Percentiles rank a stretch among this genome's conserved stretches.
These are phyloP conservation scores for Marasmius sp. DNA, from an alignment of 1,284 basidiomycete genomes.

Conservation along the genomic window DNA sequence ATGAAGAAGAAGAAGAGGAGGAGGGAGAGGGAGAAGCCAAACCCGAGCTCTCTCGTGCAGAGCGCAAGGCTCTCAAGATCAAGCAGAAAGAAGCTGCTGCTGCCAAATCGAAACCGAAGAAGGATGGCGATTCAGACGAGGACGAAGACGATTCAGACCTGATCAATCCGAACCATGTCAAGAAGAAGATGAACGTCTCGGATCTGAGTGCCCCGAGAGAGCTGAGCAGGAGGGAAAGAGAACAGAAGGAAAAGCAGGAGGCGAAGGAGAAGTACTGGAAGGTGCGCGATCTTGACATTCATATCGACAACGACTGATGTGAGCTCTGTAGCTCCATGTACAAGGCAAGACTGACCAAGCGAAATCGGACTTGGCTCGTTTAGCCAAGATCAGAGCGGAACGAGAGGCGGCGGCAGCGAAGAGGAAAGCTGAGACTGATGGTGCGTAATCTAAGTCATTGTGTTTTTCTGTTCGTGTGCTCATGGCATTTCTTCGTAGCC, in stretches of 20 bases:
- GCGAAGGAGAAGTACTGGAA: conserved; percentile 86
- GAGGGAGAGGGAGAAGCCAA: conserved; percentile 34
- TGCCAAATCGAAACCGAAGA: conserved; percentile 41
- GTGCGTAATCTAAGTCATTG: conserved; percentile 36
- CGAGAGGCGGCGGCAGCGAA: conserved; percentile 84
- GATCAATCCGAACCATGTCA: conserved; percentile 69
- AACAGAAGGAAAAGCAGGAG: conserved; percentile 87
- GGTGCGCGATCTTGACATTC: conserved; percentile 36
- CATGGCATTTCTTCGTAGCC: conserved; percentile 22
- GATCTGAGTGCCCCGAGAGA: conserved; percentile 58
- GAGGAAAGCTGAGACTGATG: conserved; percentile 83
- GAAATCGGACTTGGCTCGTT: conserved; percentile 81
- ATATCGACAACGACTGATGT: not conserved
- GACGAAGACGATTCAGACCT: conserved; percentile 59
- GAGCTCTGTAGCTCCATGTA: conserved; percentile 52
- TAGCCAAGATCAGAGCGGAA: conserved; percentile 84
- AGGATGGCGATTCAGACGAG: conserved; percentile 41
- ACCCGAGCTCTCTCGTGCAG: conserved; percentile 59
- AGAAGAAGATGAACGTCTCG: conserved; percentile 65
- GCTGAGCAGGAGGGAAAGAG: conserved; percentile 75
- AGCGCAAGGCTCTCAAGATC: conserved; percentile 75
- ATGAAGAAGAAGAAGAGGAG: conserved; percentile 37
- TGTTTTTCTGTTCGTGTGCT: not conserved
- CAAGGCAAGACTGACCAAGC: conserved; percentile 88
- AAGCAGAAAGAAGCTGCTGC: conserved; percentile 46